Percentiles rank a stretch among this genome's conserved stretches.
These are phyloP conservation scores for Trematosphaeria pertusa DNA, from an alignment of 2,329 filamentous ascomycete species.

Conservation along the genomic window DNA sequence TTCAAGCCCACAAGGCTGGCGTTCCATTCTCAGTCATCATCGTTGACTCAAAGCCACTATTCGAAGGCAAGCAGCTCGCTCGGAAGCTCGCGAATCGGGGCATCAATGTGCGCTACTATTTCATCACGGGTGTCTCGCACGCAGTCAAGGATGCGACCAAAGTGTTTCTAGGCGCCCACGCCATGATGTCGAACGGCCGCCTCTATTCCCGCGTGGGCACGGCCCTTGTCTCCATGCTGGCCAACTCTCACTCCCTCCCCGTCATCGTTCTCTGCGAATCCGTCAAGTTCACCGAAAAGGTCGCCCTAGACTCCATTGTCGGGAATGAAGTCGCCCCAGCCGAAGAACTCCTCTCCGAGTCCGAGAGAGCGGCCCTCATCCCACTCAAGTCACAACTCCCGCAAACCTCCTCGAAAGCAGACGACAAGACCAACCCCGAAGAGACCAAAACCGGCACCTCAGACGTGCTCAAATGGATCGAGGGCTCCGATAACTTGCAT, in stretches of 20 bases:
- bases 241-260: conserved; percentile 75
- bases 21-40: conserved; percentile 84
- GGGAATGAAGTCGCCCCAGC: conserved; percentile 89
- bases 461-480: conserved; percentile 48
- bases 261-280: conserved; percentile 93
- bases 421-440: conserved; percentile 27
- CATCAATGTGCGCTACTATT: conserved; percentile 79
- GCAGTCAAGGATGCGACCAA: conserved; percentile 74
- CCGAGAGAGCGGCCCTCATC: conserved; percentile 39
- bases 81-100: conserved; percentile 72
- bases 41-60: conserved; percentile 76
- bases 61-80: conserved; percentile 75
- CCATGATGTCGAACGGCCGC: conserved; percentile 93
- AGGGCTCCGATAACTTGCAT: conserved; percentile 56
- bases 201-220: conserved; percentile 90
- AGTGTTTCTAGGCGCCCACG: conserved; percentile 83
- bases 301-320: conserved; percentile 90
- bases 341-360: conserved; percentile 64
- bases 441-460: conserved; percentile 32
- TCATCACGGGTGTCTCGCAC: conserved; percentile 78
- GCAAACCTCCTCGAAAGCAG: conserved; percentile 20
- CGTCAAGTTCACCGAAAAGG: conserved; percentile 91
- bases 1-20: conserved; percentile 72
- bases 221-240: conserved; percentile 83
- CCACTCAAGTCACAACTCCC: conserved; percentile 38